Base-by-base conservation (phyloP, 352 stramenopile genomes). In the Globisporangium rhizosaccharum region DNA sequence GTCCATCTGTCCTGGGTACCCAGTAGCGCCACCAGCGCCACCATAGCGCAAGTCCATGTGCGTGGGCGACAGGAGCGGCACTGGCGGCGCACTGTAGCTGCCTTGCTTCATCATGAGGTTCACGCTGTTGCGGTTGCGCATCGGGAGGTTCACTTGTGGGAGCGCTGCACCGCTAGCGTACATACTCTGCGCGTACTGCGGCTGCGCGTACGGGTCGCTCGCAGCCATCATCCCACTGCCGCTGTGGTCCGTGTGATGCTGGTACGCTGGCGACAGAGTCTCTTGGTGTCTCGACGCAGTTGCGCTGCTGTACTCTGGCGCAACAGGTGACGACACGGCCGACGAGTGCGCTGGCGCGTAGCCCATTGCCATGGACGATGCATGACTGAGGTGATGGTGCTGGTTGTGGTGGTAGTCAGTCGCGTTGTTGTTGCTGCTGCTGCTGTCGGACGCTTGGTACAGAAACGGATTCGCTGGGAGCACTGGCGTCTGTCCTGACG, bases 141-240 rank as follows among this genome's bases (percentile, higher is more conserved):
- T 65, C 48, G 79, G 75, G 30, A 87, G 46, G 50, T 87, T 85
- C 48, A 90, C 85, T 51, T 87, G 77, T 10, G 73, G 56, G 11
- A 54, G 50, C 30, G 33, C 30, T 3, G 33, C 30, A 2, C 28
- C 30, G 50, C 59, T 57, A 18, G 53, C 49, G 23, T 18, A 50
- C 51, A 51, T 77, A 71, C 42, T 69, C 39, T 20, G 60, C 62
- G 44, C 62, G 62, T 23, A 72, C 75, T 83, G 71, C n/a, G 66
- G 66, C 36, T 76, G 74, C 36, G 65, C 61, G 44, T 75, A 82
- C 46, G 65, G 59, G 20, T 77, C 61, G 18, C 10, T 36, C 46
- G 66, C 46, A 42, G 68, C 1, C 46, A 59, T 49, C 12, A 47
- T 41, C 10, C 41, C 36, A 20, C 26, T 37, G 55, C 25, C 41